Base-by-base conservation (phyloP, 176 grass and related monocot species). In the Juncus inflexus region DNA sequence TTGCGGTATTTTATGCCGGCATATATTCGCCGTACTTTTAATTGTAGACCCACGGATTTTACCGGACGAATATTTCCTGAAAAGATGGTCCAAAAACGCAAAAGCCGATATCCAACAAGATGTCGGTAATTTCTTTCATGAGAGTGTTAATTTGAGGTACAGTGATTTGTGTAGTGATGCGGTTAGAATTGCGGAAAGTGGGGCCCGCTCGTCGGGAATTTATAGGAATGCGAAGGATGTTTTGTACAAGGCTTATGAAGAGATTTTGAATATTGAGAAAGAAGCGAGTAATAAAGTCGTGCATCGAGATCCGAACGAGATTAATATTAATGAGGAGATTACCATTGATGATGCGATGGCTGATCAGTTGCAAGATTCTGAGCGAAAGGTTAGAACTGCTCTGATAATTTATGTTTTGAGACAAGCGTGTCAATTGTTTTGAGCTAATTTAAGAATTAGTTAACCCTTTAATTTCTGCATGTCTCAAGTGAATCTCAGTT, bases 301-400 rank as follows among this genome's bases (percentile, higher is more conserved):
- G 49, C 91, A 90, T 62, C 82, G 91, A 67, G 87, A 91, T 75
- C 77, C 61, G 40, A 84, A 91, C 71, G 74, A 55, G 40, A 96
- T 91, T 68, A 96, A 96, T 62, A 96, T 96, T 49, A 96, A 96
- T 35, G 87, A 96, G 43, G 92, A 91, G 76, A 84, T 96, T 50
- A 89, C 68, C 1, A 69, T 89, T 56, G 76, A 86, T 81, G 91
- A 96, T 64, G 60, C 77, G 3, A 77, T 91, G 60, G 83, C 81
- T 74, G 79, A 90, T 81, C 81, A 79, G 37, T 78, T 86, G 41
- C 79, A 81, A 79, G 84, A 90, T 81, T 86, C 79, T 66, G 74
- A 84, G 81, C 63, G 74, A 77, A 90, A 96, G 92, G 87, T 91
- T 76, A 52, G 47, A 57, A 63, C 7, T 9, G 12, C 38, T 61